A percentile compares a stretch with the other conserved stretches of the same genome.
Conservation (phyloP, 2,329 filamentous ascomycete genomes). For the Sphaerulina musiva region DNA sequence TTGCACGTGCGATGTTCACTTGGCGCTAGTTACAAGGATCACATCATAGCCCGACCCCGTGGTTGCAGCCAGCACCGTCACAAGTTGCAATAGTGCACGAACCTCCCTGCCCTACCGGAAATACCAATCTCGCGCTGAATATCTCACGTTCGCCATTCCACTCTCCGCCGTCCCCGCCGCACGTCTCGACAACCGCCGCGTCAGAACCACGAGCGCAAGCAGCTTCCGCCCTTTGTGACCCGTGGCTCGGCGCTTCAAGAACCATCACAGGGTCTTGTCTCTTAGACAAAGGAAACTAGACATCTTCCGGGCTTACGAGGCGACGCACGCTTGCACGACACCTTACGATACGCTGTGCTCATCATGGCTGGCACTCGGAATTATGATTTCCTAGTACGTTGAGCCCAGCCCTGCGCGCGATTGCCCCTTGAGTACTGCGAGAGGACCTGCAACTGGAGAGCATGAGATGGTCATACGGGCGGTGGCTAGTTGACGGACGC, state of each 20-base stretch:
- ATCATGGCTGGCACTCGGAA: conserved; percentile 94
- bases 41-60: not conserved
- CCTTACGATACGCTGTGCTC: conserved; percentile 2
- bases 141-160: not conserved
- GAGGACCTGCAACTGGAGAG: not conserved
- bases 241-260: not conserved
- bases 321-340: not conserved
- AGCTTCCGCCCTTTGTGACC: not conserved
- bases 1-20: not conserved
- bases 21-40: not conserved
- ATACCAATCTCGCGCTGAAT: not conserved
- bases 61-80: not conserved
- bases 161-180: not conserved
- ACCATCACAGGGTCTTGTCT: not conserved
- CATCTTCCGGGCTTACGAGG: not conserved
- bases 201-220: not conserved
- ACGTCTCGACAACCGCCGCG: not conserved
- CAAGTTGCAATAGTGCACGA: not conserved
- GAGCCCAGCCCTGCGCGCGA: not conserved
- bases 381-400: conserved; percentile 92
- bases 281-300: not conserved
- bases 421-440: not conserved
- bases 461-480: not conserved
- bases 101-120: not conserved
- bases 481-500: not conserved